Conservation (phyloP, 164 flowering plant genomes). For the Tetracentron sinense region DNA sequence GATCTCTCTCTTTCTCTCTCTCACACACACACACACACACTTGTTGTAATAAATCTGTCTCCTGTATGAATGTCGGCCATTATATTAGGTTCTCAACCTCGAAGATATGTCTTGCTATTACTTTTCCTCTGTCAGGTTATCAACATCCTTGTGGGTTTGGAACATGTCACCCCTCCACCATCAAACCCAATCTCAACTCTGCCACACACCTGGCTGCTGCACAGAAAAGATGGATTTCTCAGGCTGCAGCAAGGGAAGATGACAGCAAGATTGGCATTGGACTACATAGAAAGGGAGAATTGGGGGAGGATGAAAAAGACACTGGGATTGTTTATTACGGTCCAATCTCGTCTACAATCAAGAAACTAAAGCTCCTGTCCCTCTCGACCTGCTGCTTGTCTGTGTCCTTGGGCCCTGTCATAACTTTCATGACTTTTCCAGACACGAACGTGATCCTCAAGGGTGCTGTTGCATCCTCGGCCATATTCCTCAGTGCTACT, state of each 20-base stretch:
- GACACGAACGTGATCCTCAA: constrained; percentile 82
- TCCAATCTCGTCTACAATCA: constrained; percentile 86
- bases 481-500: constrained; percentile 84
- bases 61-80: neutral
- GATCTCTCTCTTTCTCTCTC: too few relatives aligned
- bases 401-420: constrained; percentile 84
- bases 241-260: constrained; percentile 37
- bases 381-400: constrained; percentile 96
- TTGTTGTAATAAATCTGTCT: neutral
- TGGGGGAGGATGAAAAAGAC: constrained; percentile 43
- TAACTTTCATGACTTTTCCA: constrained; percentile 85
- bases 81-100: neutral
- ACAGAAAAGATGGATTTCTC: constrained; percentile 63
- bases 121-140: constrained; percentile 35
- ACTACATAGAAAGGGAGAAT: constrained; percentile 40
- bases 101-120: neutral
- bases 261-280: constrained; percentile 80
- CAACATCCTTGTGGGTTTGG: constrained; percentile 19
- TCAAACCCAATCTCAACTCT: constrained; percentile 18
- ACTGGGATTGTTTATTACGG: constrained; percentile 59
- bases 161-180: constrained; percentile 14
- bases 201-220: constrained; percentile 11
- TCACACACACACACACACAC: too few relatives aligned
- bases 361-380: constrained; percentile 92
- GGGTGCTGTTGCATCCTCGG: constrained; percentile 88